Evolutionary conservation across 78 protist genomes (phyloP).

Genomic region (Emiliania huxleyi): DNA sequence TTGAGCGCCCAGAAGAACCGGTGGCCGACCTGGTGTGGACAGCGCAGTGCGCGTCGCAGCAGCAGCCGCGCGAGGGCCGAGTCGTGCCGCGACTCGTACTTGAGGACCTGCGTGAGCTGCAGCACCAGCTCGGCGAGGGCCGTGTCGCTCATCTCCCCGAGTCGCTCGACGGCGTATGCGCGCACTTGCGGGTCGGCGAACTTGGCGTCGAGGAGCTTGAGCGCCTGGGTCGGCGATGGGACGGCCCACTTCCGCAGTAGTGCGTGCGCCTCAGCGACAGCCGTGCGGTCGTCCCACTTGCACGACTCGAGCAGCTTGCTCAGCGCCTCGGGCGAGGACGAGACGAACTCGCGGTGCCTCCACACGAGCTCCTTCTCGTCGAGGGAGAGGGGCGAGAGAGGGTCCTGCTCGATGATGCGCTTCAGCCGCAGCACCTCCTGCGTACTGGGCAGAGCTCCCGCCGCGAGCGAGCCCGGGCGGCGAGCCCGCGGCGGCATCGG

Average conservation of each 20-base stretch:
- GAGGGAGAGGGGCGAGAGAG: background rate
- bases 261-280: background rate
- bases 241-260: conserved; percentile 58
- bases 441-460: no score
- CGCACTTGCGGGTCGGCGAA: conserved; percentile 78
- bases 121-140: no score
- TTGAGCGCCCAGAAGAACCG: conserved; percentile 87
- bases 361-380: conserved; percentile 1
- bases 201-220: conserved; percentile 76
- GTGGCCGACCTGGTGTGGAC: conserved; percentile 74
- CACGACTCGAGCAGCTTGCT: background rate
- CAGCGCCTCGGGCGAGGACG: no score
- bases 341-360: background rate
- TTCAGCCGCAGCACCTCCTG: background rate
- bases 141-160: conserved; percentile 33
- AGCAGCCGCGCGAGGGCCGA: conserved; percentile 78
- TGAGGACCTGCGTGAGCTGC: conserved; percentile 75
- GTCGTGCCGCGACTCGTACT: conserved; percentile 87
- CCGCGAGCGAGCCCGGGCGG: no score
- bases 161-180: conserved; percentile 67
- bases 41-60: conserved; percentile 74
- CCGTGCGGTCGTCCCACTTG: background rate
- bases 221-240: conserved; percentile 61
- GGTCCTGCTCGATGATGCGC: background rate
- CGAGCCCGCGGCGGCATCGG: no score